Evolutionary conservation across 345 rosid species (phyloP), one percentile per base, ranked within the genome.

Genomic region (Populus ilicifolia): DNA sequence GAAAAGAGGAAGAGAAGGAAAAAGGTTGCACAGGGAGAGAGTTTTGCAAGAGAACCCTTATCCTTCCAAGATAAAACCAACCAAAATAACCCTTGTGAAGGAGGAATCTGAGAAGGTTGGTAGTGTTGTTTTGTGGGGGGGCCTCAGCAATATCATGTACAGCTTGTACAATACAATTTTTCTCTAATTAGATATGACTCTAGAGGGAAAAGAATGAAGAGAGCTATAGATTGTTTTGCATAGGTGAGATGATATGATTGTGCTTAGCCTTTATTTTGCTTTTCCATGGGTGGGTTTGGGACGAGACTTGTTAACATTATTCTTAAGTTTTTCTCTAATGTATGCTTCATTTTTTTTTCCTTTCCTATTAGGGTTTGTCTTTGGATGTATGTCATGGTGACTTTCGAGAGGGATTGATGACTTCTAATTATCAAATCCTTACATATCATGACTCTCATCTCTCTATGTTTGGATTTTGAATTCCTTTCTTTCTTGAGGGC

Each of bases 131-230:
- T 56, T 66, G 64, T 27, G 70, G 79, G 82, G 83, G 82, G 77
- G 39, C 85, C 89, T 79, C 67, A 54, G 44, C 38, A 27, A 21
- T 82, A 8, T 84, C 63, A n/a, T 59, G 63, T 83, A 80, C 83
- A 84, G 81, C 69, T 70, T 87, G 90, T 89, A 88, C 82, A 85
- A 81, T 80, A 79, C 81, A 78, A 80, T 56, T 86, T 90, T 82
- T 79, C 84, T 85, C 85, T 77, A 77, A 79, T 87, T 80, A 90
- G 87, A 81, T 56, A 76, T 80, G 83, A 85, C 86, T 75, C 72
- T 74, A 75, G 68, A 74, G 54, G 67, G 46, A 44, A 65, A 69
- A 48, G 27, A 12, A 46, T 8, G 23, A 25, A 44, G 50, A 39
- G 61, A 41, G 21, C 35, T 75, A n/a, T 23, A 63, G 79, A 71